phyloP scores from a whole-genome alignment of 1,139 yeast genomes.

The Zygoascus meyerae region DNA sequence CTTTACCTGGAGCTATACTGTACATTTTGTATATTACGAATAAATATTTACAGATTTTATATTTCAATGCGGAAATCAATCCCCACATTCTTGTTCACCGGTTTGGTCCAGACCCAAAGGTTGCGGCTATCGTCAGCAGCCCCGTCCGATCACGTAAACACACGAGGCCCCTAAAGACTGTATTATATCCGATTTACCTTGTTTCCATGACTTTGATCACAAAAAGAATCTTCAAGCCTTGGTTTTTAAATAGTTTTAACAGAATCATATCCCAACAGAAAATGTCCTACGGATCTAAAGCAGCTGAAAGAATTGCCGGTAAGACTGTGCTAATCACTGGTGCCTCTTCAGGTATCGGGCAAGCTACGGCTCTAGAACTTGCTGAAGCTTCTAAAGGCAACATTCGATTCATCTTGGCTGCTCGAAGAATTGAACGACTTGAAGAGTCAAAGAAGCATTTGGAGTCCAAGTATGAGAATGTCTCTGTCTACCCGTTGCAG shows the following conservation, averaged over 20 bases:
- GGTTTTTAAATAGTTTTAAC: too few species aligned
- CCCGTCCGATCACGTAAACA: too few species aligned
- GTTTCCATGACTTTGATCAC: too few species aligned
- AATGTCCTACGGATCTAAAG: constrained; percentile 45
- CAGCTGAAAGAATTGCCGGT: constrained; percentile 56
- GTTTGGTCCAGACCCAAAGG: too few species aligned
- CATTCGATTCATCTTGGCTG: constrained; percentile 59
- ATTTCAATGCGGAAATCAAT: too few species aligned
- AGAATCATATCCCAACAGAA: too few species aligned
- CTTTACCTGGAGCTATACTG: background rate
- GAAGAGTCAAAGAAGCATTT: constrained; percentile 44
- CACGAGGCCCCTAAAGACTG: too few species aligned
- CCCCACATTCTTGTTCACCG: too few species aligned
- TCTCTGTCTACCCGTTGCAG: constrained; percentile 41
- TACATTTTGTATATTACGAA: background rate
- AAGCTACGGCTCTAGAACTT: constrained; percentile 69
- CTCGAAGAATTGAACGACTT: constrained; percentile 54
- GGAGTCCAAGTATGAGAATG: constrained; percentile 40
- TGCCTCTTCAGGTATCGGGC: constrained; percentile 74
- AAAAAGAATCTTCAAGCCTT: too few species aligned
- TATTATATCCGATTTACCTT: too few species aligned
- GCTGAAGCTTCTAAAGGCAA: constrained; percentile 64
- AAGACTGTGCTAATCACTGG: constrained; percentile 65
- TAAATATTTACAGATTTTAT: too few species aligned
- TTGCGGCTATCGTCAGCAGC: too few species aligned